Evolutionary conservation across 1,139 yeast genomes (phyloP), one percentile per base, ranked within the genome.

Genomic region (Zhuliangozyma parablackwelliae): DNA sequence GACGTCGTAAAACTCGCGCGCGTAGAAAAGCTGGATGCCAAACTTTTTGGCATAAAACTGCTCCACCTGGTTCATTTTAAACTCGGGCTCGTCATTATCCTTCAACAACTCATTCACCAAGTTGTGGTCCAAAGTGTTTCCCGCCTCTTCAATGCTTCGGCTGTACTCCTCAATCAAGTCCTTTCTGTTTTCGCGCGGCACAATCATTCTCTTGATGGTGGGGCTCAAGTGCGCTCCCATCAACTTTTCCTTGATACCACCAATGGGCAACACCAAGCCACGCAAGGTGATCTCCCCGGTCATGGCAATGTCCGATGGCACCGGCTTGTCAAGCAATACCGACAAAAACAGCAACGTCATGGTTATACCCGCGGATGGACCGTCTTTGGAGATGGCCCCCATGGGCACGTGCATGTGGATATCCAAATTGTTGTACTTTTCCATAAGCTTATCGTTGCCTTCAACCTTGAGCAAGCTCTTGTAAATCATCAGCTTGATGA

Each of bases 301-400:
- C 96, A 89, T 86, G 40, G 97, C 96, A 40, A 87, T 64, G 38
- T 75, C 71, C 10, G 75, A 60, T 6, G 85, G 81, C 10, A 88
- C 84, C 0, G 89, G 82, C 42, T 71, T 74, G 42, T 81, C 75
- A 37, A 87, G 59, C 3, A 89, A 72, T 40, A 86, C 65, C 0
- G 96, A 87, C 32, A 89, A 63, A 38, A 89, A 67, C 55, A 89
- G 85, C 35, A 88, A 61, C 0, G 96, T 84, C 80, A 89, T 87
- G 3, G 97, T 87, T 31, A 87, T 79, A 29, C 97, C 97, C 0
- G 97, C 97, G 29, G 90, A 81, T 2, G 97, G 97, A 0, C 97
- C 97, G 56, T 89, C 97, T 60, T 89, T 89, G 27, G 84, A 81
- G 30, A 88, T 72, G 0, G 94, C 85, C 0, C 96, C 96, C 67